phyloP scores from a whole-genome alignment of 345 rosid genomes.

The Crucihimalaya himalaica region DNA sequence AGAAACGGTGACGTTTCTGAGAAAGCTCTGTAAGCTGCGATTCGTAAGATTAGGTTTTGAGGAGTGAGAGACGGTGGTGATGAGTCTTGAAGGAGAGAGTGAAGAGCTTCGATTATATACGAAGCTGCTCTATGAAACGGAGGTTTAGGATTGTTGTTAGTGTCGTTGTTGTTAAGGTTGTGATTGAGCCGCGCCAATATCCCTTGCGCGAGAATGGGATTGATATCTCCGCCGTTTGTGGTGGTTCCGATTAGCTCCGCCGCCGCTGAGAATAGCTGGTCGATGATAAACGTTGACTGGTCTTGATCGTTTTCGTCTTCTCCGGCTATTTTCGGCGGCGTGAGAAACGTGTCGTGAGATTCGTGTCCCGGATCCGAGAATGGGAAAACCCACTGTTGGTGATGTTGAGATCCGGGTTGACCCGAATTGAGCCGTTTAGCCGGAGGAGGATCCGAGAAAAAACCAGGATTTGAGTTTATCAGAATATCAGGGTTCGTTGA shows the following conservation, averaged over 20 bases:
- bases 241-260: constrained; percentile 74
- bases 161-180: constrained; percentile 18
- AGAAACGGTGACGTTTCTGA: constrained; percentile 81
- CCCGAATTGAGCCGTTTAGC: constrained; percentile 48
- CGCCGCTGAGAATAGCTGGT: constrained; percentile 74
- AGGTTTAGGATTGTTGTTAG: constrained; percentile 62
- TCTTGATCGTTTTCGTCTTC: constrained; percentile 42
- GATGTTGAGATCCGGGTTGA: constrained; percentile 28
- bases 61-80: constrained; percentile 38
- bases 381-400: constrained; percentile 7
- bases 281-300: constrained; percentile 44
- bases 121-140: constrained; percentile 84
- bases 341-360: constrained; percentile 22
- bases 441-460: constrained; percentile 52
- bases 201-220: constrained; percentile 88
- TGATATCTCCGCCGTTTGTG: constrained; percentile 42
- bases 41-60: constrained; percentile 57
- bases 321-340: constrained; percentile 2
- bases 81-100: constrained; percentile 48
- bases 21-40: constrained; percentile 80
- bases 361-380: constrained; percentile 24
- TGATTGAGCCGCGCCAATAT: constrained; percentile 99
- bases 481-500: constrained; percentile 21
- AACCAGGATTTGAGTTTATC: constrained; percentile 49
- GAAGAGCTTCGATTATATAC: constrained; percentile 76